These are phyloP conservation scores for Hypoxylon sp. DNA, from an alignment of 2,329 filamentous ascomycete genomes.

Conservation along the genomic window DNA sequence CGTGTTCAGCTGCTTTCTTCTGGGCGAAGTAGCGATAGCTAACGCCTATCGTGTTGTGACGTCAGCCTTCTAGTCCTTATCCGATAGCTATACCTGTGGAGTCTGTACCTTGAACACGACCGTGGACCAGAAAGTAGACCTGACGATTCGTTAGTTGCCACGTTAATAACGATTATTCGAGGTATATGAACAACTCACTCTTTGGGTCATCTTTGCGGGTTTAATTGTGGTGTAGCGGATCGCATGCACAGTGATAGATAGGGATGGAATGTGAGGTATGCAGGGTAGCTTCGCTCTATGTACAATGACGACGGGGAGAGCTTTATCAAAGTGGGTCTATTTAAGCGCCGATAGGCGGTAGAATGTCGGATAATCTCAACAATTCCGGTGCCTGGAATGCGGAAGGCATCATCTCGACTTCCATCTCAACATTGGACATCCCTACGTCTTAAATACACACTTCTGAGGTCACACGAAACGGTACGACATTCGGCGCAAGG, in stretches of 20 bases:
- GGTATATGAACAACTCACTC: conserved; percentile 26
- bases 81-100: conserved; percentile 3
- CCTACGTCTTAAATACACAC: not conserved
- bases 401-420: conserved; percentile 2
- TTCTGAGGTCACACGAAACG: not conserved
- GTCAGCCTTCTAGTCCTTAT: conserved; percentile 35
- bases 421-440: conserved; percentile 11
- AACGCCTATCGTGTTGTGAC: conserved; percentile 61
- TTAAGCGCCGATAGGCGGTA: conserved; percentile 35
- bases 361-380: conserved; percentile 34
- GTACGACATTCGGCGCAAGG: not conserved
- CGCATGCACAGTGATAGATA: conserved; percentile 26
- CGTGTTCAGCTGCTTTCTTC: conserved; percentile 65
- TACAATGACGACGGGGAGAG: conserved; percentile 31
- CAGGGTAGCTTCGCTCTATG: conserved; percentile 24
- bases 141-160: conserved; percentile 49
- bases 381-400: conserved; percentile 4
- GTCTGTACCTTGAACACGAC: conserved; percentile 76
- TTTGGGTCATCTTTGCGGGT: conserved; percentile 38
- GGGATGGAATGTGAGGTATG: conserved; percentile 11
- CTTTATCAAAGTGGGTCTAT: conserved; percentile 28
- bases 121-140: conserved; percentile 76
- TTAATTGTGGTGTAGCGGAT: conserved; percentile 29
- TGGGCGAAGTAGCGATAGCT: conserved; percentile 71
- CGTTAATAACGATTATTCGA: not conserved